phyloP scores from a whole-genome alignment of 2,329 filamentous ascomycete genomes.

The Lasiodiplodia gonubiensis region DNA sequence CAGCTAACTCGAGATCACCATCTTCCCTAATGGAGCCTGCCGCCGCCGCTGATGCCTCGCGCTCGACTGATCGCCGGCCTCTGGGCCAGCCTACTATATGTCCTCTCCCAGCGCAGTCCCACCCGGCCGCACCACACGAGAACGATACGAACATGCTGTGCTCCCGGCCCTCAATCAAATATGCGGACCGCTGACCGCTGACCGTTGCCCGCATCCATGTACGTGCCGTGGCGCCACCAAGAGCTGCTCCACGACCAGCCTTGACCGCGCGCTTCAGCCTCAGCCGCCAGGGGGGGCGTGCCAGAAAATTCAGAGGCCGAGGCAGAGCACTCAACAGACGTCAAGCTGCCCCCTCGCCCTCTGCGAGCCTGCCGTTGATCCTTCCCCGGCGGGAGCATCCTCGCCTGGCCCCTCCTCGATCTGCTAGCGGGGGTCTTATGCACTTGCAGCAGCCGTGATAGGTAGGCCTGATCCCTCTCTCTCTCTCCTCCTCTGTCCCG shows the following conservation, averaged over 20 bases:
- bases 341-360: background rate
- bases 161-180: slow-evolving; percentile 22
- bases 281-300: slow-evolving; percentile 13
- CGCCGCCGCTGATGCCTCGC: slow-evolving; percentile 27
- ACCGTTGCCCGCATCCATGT: slow-evolving; percentile 18
- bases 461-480: slow-evolving; percentile 21
- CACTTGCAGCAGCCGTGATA: slow-evolving; percentile 23
- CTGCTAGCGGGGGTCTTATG: slow-evolving; percentile 27
- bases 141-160: slow-evolving; percentile 25
- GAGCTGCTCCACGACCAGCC: background rate
- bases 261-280: slow-evolving; percentile 22
- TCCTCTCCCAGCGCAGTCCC: slow-evolving; percentile 11
- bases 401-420: slow-evolving; percentile 23
- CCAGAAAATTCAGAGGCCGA: slow-evolving; percentile 15
- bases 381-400: slow-evolving; percentile 21
- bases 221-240: slow-evolving; percentile 16
- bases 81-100: background rate
- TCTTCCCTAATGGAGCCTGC: slow-evolving; percentile 27
- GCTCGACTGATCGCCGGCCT: slow-evolving; percentile 22
- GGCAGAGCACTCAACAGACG: background rate
- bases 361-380: slow-evolving; percentile 21
- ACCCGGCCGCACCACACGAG: slow-evolving; percentile 16
- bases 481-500: slow-evolving; percentile 18
- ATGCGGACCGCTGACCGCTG: slow-evolving; percentile 25
- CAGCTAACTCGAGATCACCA: slow-evolving; percentile 24